Base-by-base conservation (phyloP, 306 rosid species). In the Medicago ruthenica region DNA sequence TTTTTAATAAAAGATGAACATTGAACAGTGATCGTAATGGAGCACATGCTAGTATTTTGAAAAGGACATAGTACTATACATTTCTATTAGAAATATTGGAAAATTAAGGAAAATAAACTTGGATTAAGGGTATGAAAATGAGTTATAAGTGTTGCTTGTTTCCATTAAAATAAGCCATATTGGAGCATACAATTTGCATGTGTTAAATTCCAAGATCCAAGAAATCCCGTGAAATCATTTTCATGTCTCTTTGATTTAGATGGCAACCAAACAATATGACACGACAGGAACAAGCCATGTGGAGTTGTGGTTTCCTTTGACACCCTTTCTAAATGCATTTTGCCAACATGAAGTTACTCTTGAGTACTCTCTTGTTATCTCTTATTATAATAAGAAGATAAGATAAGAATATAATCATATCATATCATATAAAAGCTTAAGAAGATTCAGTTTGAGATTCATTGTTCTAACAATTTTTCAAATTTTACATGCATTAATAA, bases 181-280 rank as follows among this genome's bases (percentile, higher is more conserved):
- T 31, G 8, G 13, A 60, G 20, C 10, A 31, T 27, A 16, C 17
- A 64, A 64, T 7, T 9, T n/a, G 69, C 22, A 39, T 39, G 70
- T 17, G 50, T 39, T 64, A 18, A 64, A 40, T 39, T 39, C 24
- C n/a, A 64, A 64, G 70, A 39, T 64, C 70, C 48, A 64, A 64
- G 48, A 40, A 64, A 40, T 16, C 31, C 17, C 24, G 40, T 64
- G 31, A 64, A 36, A 64, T 64, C 47, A 36, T 37, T 17, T 59
- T 22, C 9, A 9, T 59, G 37, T 21, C 39, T 59, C 17, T 22
- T 36, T 34, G 21, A 17, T 37, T 37, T 64, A 16, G 50, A 64
- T 39, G 70, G 70, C 14, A 39, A 17, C 70, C 50, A 39, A 17
- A 48, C 47, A 36, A 64, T 16, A 16, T 37, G 27, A 37, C 70